Conservation (phyloP, 768 basidiomycete genomes). For the Gloeophyllum trabeum region DNA sequence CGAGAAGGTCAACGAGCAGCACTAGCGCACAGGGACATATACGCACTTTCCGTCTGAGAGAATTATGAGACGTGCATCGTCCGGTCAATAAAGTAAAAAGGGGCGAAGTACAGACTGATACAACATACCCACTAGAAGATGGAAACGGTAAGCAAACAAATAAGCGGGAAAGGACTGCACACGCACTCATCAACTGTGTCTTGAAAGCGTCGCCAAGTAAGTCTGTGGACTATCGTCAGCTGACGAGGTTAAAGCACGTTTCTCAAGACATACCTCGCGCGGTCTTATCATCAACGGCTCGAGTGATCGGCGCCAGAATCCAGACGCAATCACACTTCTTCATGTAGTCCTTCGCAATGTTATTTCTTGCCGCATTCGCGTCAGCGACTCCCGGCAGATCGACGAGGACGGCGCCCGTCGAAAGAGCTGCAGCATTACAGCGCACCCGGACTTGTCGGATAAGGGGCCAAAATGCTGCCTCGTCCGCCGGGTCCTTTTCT, state of each 20-base stretch:
- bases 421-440: slow-evolving; percentile 36
- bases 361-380: slow-evolving; percentile 52
- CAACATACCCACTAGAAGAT: slow-evolving; percentile 29
- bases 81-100: slow-evolving; percentile 1
- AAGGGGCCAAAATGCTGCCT: slow-evolving; percentile 47
- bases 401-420: slow-evolving; percentile 51
- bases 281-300: slow-evolving; percentile 56
- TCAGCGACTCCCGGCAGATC: slow-evolving; percentile 60
- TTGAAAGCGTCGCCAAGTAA: slow-evolving; percentile 57
- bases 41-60: slow-evolving; percentile 45
- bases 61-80: background rate
- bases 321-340: slow-evolving; percentile 54
- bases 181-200: slow-evolving; percentile 48
- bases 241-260: background rate
- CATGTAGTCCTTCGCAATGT: slow-evolving; percentile 56
- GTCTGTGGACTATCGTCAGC: slow-evolving; percentile 19
- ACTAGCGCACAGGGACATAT: too few relatives aligned
- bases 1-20: background rate
- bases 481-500: slow-evolving; percentile 12
- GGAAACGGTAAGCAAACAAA: slow-evolving; percentile 4
- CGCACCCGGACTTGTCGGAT: slow-evolving; percentile 53
- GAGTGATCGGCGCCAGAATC: slow-evolving; percentile 55
- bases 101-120: background rate
- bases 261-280: slow-evolving; percentile 31
- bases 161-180: background rate